phyloP scores from a whole-genome alignment of 345 rosid genomes.

The Citrus mangshanensis region DNA sequence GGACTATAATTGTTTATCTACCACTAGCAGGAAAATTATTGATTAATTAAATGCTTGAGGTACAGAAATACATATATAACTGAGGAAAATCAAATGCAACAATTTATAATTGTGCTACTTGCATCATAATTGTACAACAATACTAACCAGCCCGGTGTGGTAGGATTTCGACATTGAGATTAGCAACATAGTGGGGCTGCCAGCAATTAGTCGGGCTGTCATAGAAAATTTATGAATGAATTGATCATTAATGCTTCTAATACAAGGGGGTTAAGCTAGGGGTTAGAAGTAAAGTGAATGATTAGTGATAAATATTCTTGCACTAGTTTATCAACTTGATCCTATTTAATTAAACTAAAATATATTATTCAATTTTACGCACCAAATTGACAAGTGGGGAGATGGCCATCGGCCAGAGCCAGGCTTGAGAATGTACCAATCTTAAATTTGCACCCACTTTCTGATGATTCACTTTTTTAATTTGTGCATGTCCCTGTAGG shows the following conservation, averaged over 20 bases:
- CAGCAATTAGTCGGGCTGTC: conserved; percentile 3
- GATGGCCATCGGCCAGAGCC: background rate
- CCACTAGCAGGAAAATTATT: background rate
- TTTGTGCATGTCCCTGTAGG: no score
- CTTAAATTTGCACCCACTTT: background rate
- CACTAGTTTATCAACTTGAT: background rate
- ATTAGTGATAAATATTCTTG: background rate
- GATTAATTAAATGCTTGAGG: background rate
- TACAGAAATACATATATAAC: background rate
- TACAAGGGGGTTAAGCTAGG: background rate
- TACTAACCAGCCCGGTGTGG: background rate
- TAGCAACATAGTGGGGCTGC: background rate
- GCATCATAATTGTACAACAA: background rate
- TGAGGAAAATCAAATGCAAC: background rate
- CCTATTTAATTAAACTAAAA: background rate
- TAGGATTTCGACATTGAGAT: background rate
- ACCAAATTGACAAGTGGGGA: background rate
- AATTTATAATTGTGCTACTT: background rate
- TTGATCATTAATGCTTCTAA: background rate
- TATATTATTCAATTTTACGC: no score
- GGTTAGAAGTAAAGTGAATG: background rate
- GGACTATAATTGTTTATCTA: background rate
- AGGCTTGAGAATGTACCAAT: background rate
- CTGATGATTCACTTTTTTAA: background rate
- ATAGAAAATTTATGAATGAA: background rate